phyloP scores from a whole-genome alignment of 2,329 filamentous ascomycete species.

The Aspergillus tamarii region DNA sequence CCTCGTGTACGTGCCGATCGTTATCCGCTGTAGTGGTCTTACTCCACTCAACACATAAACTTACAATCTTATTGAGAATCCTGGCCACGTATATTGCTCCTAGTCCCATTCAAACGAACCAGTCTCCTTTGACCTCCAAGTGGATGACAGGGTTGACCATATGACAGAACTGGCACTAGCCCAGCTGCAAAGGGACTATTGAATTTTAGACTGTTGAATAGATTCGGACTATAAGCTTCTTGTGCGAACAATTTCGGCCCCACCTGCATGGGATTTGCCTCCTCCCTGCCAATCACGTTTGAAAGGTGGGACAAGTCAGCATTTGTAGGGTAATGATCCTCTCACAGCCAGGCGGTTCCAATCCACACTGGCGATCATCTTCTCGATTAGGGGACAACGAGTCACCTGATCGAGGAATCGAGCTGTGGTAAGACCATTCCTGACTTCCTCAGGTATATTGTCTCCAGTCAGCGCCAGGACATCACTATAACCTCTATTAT shows the following conservation, averaged over 20 bases:
- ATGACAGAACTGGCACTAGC: neutral
- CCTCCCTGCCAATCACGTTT: too few species aligned
- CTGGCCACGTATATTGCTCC: neutral
- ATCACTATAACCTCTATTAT: too few species aligned
- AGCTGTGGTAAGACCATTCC: too few species aligned
- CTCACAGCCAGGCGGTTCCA: too few species aligned
- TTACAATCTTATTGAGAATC: neutral
- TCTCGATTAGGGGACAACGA: too few species aligned
- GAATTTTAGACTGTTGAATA: neutral
- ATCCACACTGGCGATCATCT: too few species aligned
- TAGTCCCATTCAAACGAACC: neutral
- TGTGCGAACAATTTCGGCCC: neutral
- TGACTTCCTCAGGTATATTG: too few species aligned
- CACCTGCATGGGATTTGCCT: neutral
- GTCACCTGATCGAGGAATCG: neutral
- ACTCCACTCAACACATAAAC: neutral
- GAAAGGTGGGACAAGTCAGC: too few species aligned
- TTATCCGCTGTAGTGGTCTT: neutral
- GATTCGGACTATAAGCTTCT: neutral
- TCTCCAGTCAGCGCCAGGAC: too few species aligned
- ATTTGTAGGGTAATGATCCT: too few species aligned
- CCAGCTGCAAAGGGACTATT: neutral
- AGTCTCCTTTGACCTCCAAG: too few species aligned
- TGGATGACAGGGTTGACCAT: neutral
- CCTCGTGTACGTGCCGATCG: neutral